Evolutionary conservation across 495 filamentous ascomycete species (phyloP).

Genomic region (Penicillium fimorum): DNA sequence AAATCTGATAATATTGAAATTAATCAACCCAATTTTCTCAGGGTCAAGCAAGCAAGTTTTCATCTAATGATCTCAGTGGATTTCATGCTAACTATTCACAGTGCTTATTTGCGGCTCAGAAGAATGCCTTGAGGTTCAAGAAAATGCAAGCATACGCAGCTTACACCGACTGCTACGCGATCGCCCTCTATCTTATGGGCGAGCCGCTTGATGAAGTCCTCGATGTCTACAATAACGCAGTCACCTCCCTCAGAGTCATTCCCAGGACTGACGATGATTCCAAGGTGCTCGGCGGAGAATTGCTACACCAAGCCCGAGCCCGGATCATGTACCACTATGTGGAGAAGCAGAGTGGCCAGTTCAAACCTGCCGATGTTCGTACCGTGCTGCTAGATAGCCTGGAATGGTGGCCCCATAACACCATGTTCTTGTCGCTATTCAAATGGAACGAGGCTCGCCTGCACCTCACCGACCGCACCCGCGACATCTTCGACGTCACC

Average conservation of each 20-base stretch:
- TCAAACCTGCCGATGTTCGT: constrained; percentile 64
- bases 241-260: constrained; percentile 39
- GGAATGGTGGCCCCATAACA: constrained; percentile 68
- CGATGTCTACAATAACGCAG: constrained; percentile 51
- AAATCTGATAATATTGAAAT: constrained; percentile 21
- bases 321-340: constrained; percentile 69
- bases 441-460: constrained; percentile 67
- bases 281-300: constrained; percentile 45
- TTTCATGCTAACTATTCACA: constrained; percentile 29
- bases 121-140: constrained; percentile 53
- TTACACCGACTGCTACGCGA: constrained; percentile 57
- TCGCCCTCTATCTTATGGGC: constrained; percentile 62
- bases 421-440: constrained; percentile 69
- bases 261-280: constrained; percentile 29
- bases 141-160: constrained; percentile 46
- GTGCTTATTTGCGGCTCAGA: constrained; percentile 54
- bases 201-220: constrained; percentile 34
- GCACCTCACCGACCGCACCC: constrained; percentile 70
- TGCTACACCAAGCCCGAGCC: constrained; percentile 63
- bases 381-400: constrained; percentile 58
- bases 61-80: not conserved
- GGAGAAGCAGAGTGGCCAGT: constrained; percentile 48
- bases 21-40: constrained; percentile 49
- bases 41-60: constrained; percentile 47
- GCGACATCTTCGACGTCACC: constrained; percentile 38